Evolutionary conservation across 495 filamentous ascomycete genomes (phyloP), one percentile per base, ranked within the genome.

Genomic region (Pyrenula massariospora): DNA sequence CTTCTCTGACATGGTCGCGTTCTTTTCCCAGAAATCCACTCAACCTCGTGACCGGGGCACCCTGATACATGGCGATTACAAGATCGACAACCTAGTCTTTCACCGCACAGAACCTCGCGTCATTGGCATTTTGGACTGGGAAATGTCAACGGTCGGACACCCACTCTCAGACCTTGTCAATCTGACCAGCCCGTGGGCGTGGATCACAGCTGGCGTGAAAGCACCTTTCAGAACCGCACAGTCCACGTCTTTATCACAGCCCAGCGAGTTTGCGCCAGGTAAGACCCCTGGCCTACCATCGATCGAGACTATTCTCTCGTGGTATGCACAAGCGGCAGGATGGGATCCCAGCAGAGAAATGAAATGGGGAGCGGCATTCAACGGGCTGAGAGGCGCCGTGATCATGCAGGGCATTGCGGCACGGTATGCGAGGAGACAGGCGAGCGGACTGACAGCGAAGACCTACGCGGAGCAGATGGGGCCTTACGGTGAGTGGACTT

Each of bases 391-490:
- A 52, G 81, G 79, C 48, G 77, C 86, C 12, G 85, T 92, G 36
- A 94, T 98, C 65, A 89, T 89, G 74, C 93, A 98, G 71, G 92
- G 93, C 1, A 95, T 98, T 65, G 88, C 89, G 31, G 92, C 92
- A 49, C 76, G 93, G 55, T 84, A 82, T 61, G 93, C 93, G 48
- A 70, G 78, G 47, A 73, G 93, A 42, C 93, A 98, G 79, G 93
- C 93, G 11, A 96, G 91, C 68, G 94, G 89, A 69, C 85, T 79
- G 54, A 77, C 86, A 59, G 93, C 93, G 19, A 76, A 71, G 53
- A 79, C 84, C 48, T 89, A 95, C 68, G 89, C 70, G 10, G 72
- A 72, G 47, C 73, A 78, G 63, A 81, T 85, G 62, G 76, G 70
- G 49, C 80, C 80, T 48, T 81, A 91, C 71, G 89, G 84, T 3